A percentile compares a stretch with the other conserved stretches of the same genome.
These are phyloP conservation scores for Xylaria sp. DNA, from an alignment of 2,329 filamentous ascomycete genomes.

Conservation along the genomic window DNA sequence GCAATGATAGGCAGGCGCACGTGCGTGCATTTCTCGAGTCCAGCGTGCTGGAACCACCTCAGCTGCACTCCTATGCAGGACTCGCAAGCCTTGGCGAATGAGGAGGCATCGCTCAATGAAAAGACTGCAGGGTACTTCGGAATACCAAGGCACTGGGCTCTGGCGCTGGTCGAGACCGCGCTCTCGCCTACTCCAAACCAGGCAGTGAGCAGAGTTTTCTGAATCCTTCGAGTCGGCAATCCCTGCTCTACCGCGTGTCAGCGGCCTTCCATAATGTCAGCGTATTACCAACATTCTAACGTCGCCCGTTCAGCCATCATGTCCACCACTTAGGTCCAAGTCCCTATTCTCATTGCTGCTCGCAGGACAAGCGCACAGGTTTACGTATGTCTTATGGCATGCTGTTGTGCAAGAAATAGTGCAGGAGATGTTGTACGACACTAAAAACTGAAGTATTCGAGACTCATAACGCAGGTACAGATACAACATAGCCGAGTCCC, in stretches of 20 bases:
- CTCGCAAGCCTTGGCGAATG: constrained; percentile 25
- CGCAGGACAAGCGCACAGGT: no score
- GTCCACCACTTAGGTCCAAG: not conserved
- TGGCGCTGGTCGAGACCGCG: not conserved
- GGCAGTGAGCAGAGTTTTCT: not conserved
- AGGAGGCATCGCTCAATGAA: constrained; percentile 4
- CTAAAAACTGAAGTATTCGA: not conserved
- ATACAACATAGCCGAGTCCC: not conserved
- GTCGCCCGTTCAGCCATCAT: not conserved
- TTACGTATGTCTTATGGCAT: not conserved
- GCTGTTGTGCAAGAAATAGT: not conserved
- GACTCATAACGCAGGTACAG: not conserved
- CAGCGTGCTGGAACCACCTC: constrained; percentile 15
- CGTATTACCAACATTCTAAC: constrained; percentile 18
- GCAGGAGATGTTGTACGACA: not conserved
- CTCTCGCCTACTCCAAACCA: not conserved
- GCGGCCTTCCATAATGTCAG: constrained; percentile 3
- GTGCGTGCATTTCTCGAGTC: constrained; percentile 8
- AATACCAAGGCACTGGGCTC: constrained; percentile 24
- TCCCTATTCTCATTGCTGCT: not conserved
- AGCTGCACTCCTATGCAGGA: constrained; percentile 20
- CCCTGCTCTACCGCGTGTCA: constrained; percentile 10
- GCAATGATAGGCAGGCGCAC: constrained; percentile 10
- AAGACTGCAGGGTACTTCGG: constrained; percentile 23
- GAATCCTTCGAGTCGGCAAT: not conserved